Conservation (phyloP, 1,284 basidiomycete genomes). For the Trametes polyzona region DNA sequence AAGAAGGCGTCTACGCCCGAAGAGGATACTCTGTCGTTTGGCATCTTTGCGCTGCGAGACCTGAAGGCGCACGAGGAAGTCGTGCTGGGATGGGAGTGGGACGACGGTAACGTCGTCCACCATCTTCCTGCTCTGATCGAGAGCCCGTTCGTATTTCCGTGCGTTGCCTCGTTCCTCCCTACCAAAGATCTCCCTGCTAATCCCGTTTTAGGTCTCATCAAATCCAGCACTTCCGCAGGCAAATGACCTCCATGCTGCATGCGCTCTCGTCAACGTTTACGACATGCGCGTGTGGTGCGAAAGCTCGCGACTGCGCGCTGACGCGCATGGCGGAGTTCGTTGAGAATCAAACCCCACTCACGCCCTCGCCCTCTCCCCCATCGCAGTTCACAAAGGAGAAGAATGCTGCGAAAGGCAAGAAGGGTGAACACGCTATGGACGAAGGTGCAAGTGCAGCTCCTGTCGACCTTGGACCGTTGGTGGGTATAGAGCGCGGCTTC, state of each 20-base stretch:
- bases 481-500: constrained; percentile 73
- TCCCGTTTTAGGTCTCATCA: constrained; percentile 48
- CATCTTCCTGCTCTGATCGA: constrained; percentile 74
- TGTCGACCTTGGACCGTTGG: constrained; percentile 68
- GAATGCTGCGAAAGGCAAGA: constrained; percentile 4
- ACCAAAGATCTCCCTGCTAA: constrained; percentile 25
- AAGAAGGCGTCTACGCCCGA: constrained; percentile 23
- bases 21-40: constrained; percentile 68
- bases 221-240: constrained; percentile 57
- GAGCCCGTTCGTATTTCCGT: constrained; percentile 59
- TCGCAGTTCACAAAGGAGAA: constrained; percentile 24
- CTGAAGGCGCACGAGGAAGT: constrained; percentile 86
- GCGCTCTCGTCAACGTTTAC: constrained; percentile 76
- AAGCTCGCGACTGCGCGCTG: constrained; percentile 66
- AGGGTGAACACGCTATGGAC: constrained; percentile 8
- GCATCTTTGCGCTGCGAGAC: constrained; percentile 81
- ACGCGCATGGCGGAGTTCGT: constrained; percentile 70
- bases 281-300: constrained; percentile 75
- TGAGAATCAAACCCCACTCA: constrained; percentile 45
- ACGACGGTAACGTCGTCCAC: constrained; percentile 90
- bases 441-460: constrained; percentile 6
- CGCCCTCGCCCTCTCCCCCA: constrained; percentile 33
- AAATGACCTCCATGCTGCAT: constrained; percentile 74
- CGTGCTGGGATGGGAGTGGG: constrained; percentile 96
- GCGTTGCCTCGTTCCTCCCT: constrained; percentile 36